A percentile compares a stretch with the other conserved stretches of the same genome.
Evolutionary conservation across 139 green algal genomes (phyloP).

Genomic region (Penium margaritaceum): DNA sequence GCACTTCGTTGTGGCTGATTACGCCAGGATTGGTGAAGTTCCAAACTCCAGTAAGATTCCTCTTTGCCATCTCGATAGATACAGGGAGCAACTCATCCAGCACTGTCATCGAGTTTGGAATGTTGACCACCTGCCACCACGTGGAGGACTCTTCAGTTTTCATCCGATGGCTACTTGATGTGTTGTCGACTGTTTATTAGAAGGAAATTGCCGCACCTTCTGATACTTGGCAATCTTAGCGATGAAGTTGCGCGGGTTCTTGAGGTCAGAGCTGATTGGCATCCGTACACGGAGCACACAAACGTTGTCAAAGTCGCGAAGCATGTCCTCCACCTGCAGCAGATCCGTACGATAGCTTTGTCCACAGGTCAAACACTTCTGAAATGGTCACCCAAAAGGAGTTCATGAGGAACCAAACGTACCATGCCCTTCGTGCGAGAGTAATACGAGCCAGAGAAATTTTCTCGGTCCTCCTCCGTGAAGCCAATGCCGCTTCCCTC

Average conservation of each 20-base stretch:
- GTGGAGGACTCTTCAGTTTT: background rate
- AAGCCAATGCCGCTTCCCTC: slow-evolving; percentile 72
- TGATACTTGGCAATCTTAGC: slow-evolving; percentile 97
- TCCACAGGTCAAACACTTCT: too few species aligned
- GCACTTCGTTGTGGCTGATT: slow-evolving; percentile 93
- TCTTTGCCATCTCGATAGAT: slow-evolving; percentile 81
- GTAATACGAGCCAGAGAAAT: slow-evolving; percentile 97
- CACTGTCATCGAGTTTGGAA: slow-evolving; percentile 82
- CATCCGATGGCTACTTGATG: background rate
- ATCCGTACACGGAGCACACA: slow-evolving; percentile 88
- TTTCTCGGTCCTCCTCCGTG: slow-evolving; percentile 84
- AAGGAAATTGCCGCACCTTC: slow-evolving; percentile 53
- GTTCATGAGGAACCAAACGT: background rate
- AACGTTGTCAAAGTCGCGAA: slow-evolving; percentile 85
- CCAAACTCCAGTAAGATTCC: slow-evolving; percentile 77
- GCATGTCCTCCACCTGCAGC: slow-evolving; percentile 76
- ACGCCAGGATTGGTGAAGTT: slow-evolving; percentile 97
- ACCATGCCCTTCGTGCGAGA: slow-evolving; percentile 80
- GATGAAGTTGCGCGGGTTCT: slow-evolving; percentile 94
- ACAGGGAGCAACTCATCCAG: slow-evolving; percentile 89
- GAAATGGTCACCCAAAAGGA: slow-evolving; percentile 21
- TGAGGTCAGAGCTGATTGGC: slow-evolving; percentile 85
- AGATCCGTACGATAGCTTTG: too few species aligned
- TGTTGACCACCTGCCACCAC: slow-evolving; percentile 41
- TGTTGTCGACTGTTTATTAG: background rate